Conservation (phyloP, 495 filamentous ascomycete species). For the Chaetomidium leptoderma region DNA sequence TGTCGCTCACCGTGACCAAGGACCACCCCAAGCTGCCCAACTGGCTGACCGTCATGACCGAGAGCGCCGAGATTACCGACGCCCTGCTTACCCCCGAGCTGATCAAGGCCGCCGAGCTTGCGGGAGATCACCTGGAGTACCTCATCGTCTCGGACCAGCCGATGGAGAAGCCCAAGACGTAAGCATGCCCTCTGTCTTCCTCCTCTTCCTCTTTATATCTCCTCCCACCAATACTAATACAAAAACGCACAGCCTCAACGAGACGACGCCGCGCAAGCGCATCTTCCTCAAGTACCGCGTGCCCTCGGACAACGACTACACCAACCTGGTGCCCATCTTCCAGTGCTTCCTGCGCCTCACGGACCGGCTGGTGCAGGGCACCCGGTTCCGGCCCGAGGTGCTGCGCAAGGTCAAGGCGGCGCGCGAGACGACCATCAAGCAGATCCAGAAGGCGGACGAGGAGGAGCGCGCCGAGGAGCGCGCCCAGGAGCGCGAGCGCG, state of each 20-base stretch:
- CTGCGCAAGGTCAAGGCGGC: conserved; percentile 72
- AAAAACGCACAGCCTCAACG: conserved; percentile 62
- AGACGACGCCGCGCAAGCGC: conserved; percentile 80
- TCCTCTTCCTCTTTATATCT: not conserved
- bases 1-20: conserved; percentile 86
- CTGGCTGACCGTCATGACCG: conserved; percentile 93
- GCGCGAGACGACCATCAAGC: conserved; percentile 77
- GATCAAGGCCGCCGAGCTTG: conserved; percentile 70
- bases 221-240: not conserved
- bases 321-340: conserved; percentile 69
- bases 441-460: conserved; percentile 75
- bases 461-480: conserved; percentile 95
- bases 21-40: conserved; percentile 84
- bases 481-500: conserved; percentile 68
- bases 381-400: conserved; percentile 87
- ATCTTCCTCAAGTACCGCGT: conserved; percentile 71
- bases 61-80: conserved; percentile 94
- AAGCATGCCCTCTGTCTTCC: conserved; percentile 35
- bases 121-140: conserved; percentile 80
- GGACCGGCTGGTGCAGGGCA: conserved; percentile 69
- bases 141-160: conserved; percentile 90
- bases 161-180: conserved; percentile 83
- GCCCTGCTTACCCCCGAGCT: conserved; percentile 77
- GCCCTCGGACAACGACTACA: conserved; percentile 61
- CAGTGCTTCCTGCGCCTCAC: conserved; percentile 76